Percentiles rank a stretch among this genome's conserved stretches.
Evolutionary conservation across 768 basidiomycete species (phyloP).

Genomic region (Hortiboletus campestris): DNA sequence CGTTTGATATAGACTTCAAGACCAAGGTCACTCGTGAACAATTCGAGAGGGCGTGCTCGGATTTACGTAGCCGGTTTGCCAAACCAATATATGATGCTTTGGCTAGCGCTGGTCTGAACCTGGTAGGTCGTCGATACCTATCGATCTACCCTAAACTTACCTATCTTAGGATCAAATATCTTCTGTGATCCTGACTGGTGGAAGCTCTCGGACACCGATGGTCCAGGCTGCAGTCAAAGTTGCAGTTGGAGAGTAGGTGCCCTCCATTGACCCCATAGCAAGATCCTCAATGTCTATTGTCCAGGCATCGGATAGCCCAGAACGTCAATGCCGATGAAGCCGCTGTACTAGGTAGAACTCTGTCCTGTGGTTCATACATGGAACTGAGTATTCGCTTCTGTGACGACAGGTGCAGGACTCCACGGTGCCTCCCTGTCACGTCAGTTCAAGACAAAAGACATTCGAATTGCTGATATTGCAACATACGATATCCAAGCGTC

Average conservation of each 20-base stretch:
- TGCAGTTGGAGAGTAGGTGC: conserved; percentile 72
- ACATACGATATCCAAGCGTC: conserved; percentile 77
- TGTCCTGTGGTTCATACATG: not conserved
- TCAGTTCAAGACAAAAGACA: conserved; percentile 94
- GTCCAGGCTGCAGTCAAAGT: conserved; percentile 78
- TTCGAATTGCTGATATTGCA: conserved; percentile 75
- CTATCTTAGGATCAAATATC: conserved; percentile 68
- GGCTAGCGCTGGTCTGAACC: conserved; percentile 56
- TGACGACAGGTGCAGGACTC: conserved; percentile 66
- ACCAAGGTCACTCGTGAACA: conserved; percentile 69
- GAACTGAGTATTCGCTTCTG: conserved; percentile 1
- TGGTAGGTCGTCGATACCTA: conserved; percentile 43
- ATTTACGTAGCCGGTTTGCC: conserved; percentile 60
- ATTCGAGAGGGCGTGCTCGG: conserved; percentile 75
- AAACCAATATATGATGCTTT: conserved; percentile 77
- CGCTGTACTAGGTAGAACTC: conserved; percentile 69
- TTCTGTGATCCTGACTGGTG: conserved; percentile 92
- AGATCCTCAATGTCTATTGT: not conserved
- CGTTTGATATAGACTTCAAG: conserved; percentile 89
- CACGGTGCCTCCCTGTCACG: conserved; percentile 86
- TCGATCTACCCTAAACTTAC: not conserved
- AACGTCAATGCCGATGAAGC: conserved; percentile 98
- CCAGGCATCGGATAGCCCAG: conserved; percentile 78
- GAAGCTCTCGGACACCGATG: conserved; percentile 87
- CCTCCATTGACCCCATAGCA: not conserved